phyloP scores from a whole-genome alignment of 805 yeast genomes.

The Candida michaelii region DNA sequence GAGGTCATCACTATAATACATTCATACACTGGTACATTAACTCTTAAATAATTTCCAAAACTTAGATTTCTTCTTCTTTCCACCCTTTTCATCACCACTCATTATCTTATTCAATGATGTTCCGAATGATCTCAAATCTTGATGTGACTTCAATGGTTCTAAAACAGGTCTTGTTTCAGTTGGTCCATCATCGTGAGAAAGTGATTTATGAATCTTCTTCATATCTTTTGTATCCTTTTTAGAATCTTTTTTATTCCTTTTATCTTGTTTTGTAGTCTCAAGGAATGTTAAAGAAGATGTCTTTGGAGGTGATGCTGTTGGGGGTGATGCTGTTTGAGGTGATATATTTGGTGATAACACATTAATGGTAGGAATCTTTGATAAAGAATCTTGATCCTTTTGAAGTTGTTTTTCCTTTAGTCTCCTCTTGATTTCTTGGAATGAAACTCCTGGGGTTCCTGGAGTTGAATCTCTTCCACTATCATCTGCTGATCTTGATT shows the following conservation, averaged over 20 bases:
- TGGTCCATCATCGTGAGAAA: slow-evolving; percentile 35
- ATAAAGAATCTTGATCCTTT: not conserved
- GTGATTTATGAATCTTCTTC: slow-evolving; percentile 26
- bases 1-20: no score
- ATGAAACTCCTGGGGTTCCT: slow-evolving; percentile 17
- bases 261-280: slow-evolving; percentile 17
- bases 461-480: not conserved
- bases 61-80: slow-evolving; percentile 29
- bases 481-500: slow-evolving; percentile 7
- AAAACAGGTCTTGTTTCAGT: slow-evolving; percentile 22
- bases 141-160: slow-evolving; percentile 41
- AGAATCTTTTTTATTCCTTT: slow-evolving; percentile 4
- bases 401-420: slow-evolving; percentile 6
- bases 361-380: slow-evolving; percentile 9
- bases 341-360: slow-evolving; percentile 6
- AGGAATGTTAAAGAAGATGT: slow-evolving; percentile 31
- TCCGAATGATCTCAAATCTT: slow-evolving; percentile 23
- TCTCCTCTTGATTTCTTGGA: slow-evolving; percentile 30
- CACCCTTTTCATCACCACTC: not conserved
- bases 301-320: slow-evolving; percentile 23
- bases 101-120: not conserved
- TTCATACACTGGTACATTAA: no score
- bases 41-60: slow-evolving; percentile 34
- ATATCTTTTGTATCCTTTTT: slow-evolving; percentile 15
- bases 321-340: slow-evolving; percentile 20